Base-by-base conservation (phyloP, 1,284 basidiomycete genomes). In the Leccinum insolens region DNA sequence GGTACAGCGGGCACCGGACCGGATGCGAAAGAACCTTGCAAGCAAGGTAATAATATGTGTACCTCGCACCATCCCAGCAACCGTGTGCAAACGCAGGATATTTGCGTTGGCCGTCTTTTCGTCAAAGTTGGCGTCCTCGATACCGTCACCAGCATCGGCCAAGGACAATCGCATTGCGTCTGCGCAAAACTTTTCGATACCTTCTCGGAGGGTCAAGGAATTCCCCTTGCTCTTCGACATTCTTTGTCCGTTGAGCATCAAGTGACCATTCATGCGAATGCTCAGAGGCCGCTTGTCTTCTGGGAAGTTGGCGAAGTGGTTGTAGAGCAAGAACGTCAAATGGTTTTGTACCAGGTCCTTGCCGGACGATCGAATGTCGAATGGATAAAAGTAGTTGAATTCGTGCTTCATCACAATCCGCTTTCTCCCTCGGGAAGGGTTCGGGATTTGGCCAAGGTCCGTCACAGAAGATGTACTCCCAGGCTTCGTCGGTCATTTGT, bases 71-170 rank as follows among this genome's bases (percentile, higher is more conserved):
- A 99, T 7, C 86, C 87, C 71, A 96, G 86, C 72, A 98, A 84
- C 0, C 34, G 97, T 99, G 81, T 98, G 93, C 69, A 99, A 83
- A 69, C 98, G 89, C 76, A 99, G 82, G 78, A 99, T 99, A 74
- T 96, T 96, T 22, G 98, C 96, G 78, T 99, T 99, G 20, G 97
- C 98, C 12, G 94, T 95, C 83, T 96, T 95, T 86, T 99, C 98
- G 79, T 99, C 98, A 75, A 99, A 99, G 84, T 99, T 99, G 65
- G 92, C 94, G 81, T 99, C 97, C 80, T 98, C 96, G 75, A 99
- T 90, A 68, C 96, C 95, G 79, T 99, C 98, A 44, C 98, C 98
- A 31, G 96, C 96, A 83, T 99, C 97, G 57, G 98, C 97, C 77
- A 99, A 86, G 52, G 90, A 89, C 82, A 99, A 83, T 70, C 98